Evolutionary conservation across 768 basidiomycete species (phyloP).

Genomic region (Termitomyces sp.): DNA sequence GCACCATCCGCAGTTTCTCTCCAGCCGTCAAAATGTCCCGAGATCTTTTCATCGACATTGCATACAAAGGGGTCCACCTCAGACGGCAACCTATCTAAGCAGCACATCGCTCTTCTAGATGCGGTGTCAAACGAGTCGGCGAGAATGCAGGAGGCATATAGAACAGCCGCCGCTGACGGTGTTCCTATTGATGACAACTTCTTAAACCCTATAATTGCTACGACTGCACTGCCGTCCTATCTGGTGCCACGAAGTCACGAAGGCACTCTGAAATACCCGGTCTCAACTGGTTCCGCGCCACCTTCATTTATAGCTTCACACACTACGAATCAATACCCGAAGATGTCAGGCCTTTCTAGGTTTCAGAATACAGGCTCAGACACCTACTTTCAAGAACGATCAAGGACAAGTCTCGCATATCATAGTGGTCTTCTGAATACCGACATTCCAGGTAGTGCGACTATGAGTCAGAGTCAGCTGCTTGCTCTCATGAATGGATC

Average conservation of each 20-base stretch:
- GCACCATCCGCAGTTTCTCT: neutral
- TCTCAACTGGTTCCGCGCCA: slow-evolving; percentile 14
- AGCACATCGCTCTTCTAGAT: slow-evolving; percentile 67
- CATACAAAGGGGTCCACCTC: slow-evolving; percentile 43
- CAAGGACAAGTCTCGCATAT: slow-evolving; percentile 41
- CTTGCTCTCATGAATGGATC: slow-evolving; percentile 36
- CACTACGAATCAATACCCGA: neutral
- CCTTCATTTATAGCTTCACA: neutral
- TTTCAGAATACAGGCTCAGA: neutral
- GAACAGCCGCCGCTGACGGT: slow-evolving; percentile 9
- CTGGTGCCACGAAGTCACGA: neutral
- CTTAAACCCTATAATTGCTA: slow-evolving; percentile 2
- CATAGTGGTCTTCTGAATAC: slow-evolving; percentile 28
- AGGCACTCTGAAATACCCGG: slow-evolving; percentile 1
- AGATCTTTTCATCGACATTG: neutral
- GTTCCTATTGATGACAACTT: slow-evolving; percentile 7
- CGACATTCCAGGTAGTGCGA: slow-evolving; percentile 29
- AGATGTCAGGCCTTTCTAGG: neutral
- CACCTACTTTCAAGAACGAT: slow-evolving; percentile 35
- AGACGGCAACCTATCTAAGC: slow-evolving; percentile 46
- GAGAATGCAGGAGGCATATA: slow-evolving; percentile 38
- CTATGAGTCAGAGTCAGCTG: slow-evolving; percentile 48
- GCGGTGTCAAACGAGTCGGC: slow-evolving; percentile 71
- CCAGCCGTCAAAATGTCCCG: slow-evolving; percentile 10
- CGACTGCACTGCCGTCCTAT: neutral